Base-by-base conservation (phyloP, 2,329 filamentous ascomycete species). In the Calonectria multiphialidica region DNA sequence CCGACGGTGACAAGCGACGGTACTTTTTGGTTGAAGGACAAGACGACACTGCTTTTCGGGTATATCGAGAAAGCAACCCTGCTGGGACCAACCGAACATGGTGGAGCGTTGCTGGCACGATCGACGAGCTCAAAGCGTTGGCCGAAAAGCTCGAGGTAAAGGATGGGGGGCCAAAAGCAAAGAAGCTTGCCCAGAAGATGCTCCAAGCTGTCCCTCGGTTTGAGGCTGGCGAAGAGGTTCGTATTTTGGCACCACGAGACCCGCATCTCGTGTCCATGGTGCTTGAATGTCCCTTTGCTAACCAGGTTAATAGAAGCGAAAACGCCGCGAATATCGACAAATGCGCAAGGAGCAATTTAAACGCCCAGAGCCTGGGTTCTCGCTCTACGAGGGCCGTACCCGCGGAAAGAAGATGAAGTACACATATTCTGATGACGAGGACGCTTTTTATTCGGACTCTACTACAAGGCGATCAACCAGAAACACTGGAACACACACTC, bases 401-500 rank as follows among this genome's bases (percentile, higher is more conserved):
- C 92, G 97, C 71, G 97, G 97, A 69, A 98, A 99, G 87, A 94
- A 96, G 73, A 94, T 98, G 85, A 97, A 96, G 83, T 99, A 99
- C 81, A 99, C 95, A 0, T 99, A 94, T 81, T 97, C 95, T 0
- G 96, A 98, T 65, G 95, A 97, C 28, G 95, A 97, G 76, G 93
- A 93, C 42, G 91, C 93, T 18, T 91, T 91, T 64, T 90, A 88
- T 68, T 90, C 90, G n/a, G 90, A 93, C 80, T 92, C 92, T 42
- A 89, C 90, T 7, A 83, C 85, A 82, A 82, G 96, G 87, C 90
- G 92, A 8, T 95, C 94, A 15, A 89, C 91, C 21, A 92, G 96
- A 30, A 94, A 95, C 75, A 95, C 94, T 2, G 90, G 93, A 45
- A 89, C 92, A 12, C 92, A 91, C 74, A 95, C 94, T 1, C 93